A percentile compares a stretch with the other conserved stretches of the same genome.
These are phyloP conservation scores for Chlamydomonas sp. DNA, from an alignment of 139 green algal species.

Conservation along the genomic window DNA sequence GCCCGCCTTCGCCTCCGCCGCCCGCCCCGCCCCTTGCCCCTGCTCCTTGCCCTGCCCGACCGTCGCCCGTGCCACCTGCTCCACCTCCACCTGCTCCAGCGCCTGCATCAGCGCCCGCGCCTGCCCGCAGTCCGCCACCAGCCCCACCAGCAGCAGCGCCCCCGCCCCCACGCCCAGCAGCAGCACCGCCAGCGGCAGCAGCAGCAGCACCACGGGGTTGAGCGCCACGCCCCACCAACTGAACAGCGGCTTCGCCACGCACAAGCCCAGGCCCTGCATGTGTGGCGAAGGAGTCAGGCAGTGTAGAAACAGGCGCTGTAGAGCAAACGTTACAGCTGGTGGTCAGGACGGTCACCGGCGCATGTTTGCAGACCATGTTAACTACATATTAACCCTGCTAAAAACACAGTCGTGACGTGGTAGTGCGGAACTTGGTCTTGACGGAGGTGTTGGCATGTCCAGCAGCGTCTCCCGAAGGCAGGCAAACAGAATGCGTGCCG, in stretches of 20 bases:
- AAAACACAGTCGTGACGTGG: too few relatives aligned
- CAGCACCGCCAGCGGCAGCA: background rate
- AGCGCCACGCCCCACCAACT: background rate
- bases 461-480: too few relatives aligned
- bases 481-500: too few relatives aligned
- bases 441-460: too few relatives aligned
- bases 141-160: background rate
- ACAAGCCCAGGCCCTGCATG: background rate
- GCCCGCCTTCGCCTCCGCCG: too few relatives aligned
- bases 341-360: too few relatives aligned
- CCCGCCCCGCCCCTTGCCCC: too few relatives aligned
- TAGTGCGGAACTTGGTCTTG: too few relatives aligned
- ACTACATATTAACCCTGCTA: too few relatives aligned
- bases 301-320: background rate
- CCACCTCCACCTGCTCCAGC: slow-evolving; percentile 1
- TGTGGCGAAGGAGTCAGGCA: background rate
- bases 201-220: background rate
- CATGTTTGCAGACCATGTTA: too few relatives aligned
- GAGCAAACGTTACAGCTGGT: background rate
- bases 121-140: slow-evolving; percentile 21
- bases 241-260: slow-evolving; percentile 1
- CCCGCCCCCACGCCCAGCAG: background rate
- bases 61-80: background rate
- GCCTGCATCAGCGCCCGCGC: slow-evolving; percentile 22
- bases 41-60: too few relatives aligned